Evolutionary conservation across 2,329 filamentous ascomycete species (phyloP), one percentile per base, ranked within the genome.

Genomic region (Coniochaeta prunicola): DNA sequence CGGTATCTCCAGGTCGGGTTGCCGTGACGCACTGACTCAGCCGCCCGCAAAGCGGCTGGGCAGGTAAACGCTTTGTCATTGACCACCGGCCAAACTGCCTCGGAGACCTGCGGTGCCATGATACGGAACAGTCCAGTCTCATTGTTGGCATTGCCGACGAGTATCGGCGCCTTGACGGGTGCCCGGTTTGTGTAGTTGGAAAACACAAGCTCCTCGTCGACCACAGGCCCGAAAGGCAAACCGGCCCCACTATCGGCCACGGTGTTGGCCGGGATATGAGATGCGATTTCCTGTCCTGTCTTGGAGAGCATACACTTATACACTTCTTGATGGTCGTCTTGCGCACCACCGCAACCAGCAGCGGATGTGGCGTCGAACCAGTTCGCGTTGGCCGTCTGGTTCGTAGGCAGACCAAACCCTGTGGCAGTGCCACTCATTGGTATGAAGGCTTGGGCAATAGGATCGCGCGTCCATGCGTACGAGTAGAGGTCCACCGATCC

Each of bases 391-490:
- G 76, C 70, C 2, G 72, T 61, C 0, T 67, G 67, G 0, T 61
- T 61, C 0, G 69, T 63, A 38, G 76, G 77, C 13, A 73, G 65
- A 5, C 72, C 68, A 61, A 81, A 78, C 64, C 77, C 77, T 10
- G 75, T 71, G 0, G 72, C 76, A 1, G 74, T 77, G 56, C 71
- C 79, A 54, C 78, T 79, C 10, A 76, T 71, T 4, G 74, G 67
- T 58, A 82, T 77, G 13, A 79, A 68, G 3, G 71, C 78, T 8
- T 71, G 34, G 19, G 57, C 59, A 40, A 64, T 63, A 33, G 62
- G 60, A 38, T 64, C 55, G n/a, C 31, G 13, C 1, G 59, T 15
- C 48, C 48, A 64, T 40, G 60, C 60, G 45, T 58, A 60, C 19
- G 62, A 60, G 55, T 64, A 58, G 53, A 60, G 55, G 58, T 63